Conservation (phyloP, 768 basidiomycete species). For the Auricularia sp. region DNA sequence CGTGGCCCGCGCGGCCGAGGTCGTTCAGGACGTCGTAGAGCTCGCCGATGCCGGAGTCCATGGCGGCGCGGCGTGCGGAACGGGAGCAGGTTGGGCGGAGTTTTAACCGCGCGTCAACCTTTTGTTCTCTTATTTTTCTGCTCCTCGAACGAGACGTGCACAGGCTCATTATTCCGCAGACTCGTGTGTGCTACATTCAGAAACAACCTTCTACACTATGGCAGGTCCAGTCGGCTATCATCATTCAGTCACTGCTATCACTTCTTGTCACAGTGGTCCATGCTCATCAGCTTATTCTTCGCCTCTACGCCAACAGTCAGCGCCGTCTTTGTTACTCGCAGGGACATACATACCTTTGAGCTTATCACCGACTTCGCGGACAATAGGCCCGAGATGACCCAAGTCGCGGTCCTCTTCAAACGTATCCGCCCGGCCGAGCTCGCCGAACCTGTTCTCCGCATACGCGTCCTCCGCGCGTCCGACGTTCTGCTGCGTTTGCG, state of each 20-base stretch:
- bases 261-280: too few species aligned
- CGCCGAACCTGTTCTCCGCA: not conserved
- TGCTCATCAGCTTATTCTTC: too few species aligned
- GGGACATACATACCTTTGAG: not conserved
- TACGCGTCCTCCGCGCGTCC: not conserved
- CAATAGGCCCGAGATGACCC: not conserved
- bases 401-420: not conserved
- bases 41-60: conserved; percentile 2
- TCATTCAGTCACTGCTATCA: too few species aligned
- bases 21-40: conserved; percentile 5
- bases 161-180: too few species aligned
- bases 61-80: not conserved
- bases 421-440: not conserved
- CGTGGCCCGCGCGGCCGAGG: not conserved
- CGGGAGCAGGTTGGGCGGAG: not conserved
- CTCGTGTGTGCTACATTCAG: too few species aligned
- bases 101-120: not conserved
- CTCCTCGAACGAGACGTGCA: too few species aligned
- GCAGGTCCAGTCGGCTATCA: too few species aligned
- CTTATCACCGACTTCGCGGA: not conserved
- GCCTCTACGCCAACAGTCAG: too few species aligned
- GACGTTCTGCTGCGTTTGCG: not conserved
- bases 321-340: not conserved
- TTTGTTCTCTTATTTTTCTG: too few species aligned
- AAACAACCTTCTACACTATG: too few species aligned